Evolutionary conservation across 345 rosid species (phyloP), one percentile per base, ranked within the genome.

Genomic region (Brassica carinata): DNA sequence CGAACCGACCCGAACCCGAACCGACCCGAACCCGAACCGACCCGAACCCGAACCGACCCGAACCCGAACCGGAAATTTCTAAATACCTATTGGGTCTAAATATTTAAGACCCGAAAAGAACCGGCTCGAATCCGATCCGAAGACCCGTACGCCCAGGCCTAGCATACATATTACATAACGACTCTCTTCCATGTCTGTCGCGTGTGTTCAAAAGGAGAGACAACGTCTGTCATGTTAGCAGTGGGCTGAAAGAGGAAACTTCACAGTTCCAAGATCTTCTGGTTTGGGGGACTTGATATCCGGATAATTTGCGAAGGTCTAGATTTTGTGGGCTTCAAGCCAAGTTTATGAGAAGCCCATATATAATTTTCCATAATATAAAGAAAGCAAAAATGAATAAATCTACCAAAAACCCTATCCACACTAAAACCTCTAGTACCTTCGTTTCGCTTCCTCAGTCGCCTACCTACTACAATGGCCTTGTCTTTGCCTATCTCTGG

Each of bases 381-480:
- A 7, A 0, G 53, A 62, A n/a, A 31, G 43, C 45, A 18, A 14
- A 73, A 34, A 63, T 43, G 63, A 71, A 64, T 14, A 18, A 61
- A 23, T 55, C 13, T 14, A 8, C 74, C 43, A 71, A 77, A 82
- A 67, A 53, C 82, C 85, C 71, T 74, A 78, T 82, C 85, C 72
- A 63, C 8, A 53, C 9, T 33, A 62, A 82, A 78, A 65, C 76
- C 82, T 69, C 18, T 74, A 38, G 59, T 2, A 2, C 18, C 26
- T 66, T 57, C 81, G 17, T 72, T 19, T 5, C 3, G 17, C 67
- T 19, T 8, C 3, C 74, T 68, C 72, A 38, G 75, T 64, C 79
- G 67, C 67, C 72, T 55, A 15, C 62, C 62, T 55, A 1, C 58
- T 17, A 71, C 76, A 36, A 92, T 95, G 99, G 90, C 96, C 11